These are phyloP conservation scores for Xerocomus minutiporus DNA, from an alignment of 1,284 basidiomycete genomes.

Conservation along the genomic window DNA sequence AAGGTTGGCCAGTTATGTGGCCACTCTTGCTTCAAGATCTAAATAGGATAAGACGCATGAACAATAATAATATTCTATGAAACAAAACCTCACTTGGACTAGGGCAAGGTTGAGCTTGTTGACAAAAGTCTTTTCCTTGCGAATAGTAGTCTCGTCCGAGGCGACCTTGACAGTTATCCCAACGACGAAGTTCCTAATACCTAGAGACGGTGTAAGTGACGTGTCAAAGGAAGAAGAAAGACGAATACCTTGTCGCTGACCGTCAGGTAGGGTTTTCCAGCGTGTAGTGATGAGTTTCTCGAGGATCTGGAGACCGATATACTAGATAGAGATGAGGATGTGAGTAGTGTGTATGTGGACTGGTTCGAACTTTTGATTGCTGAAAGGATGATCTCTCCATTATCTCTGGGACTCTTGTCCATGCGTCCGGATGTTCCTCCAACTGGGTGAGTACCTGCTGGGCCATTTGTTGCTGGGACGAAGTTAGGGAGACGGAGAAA, in stretches of 20 bases:
- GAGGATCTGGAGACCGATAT: conserved; percentile 90
- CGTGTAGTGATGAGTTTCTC: conserved; percentile 92
- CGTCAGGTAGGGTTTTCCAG: conserved; percentile 95
- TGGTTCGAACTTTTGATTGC: conserved; percentile 76
- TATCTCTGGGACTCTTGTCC: conserved; percentile 96
- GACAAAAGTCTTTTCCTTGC: conserved; percentile 92
- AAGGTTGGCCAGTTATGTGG: conserved; percentile 99
- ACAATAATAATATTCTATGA: not conserved
- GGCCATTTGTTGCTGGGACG: conserved; percentile 78
- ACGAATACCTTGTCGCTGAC: conserved; percentile 77
- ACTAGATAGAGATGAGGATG: conserved; percentile 48
- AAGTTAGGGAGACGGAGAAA: conserved; percentile 17
- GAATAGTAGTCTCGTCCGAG: conserved; percentile 81
- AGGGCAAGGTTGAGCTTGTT: conserved; percentile 97
- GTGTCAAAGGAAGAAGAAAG: not conserved
- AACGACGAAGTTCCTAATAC: conserved; percentile 97
- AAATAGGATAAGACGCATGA: conserved; percentile 13
- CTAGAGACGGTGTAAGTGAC: conserved; percentile 37
- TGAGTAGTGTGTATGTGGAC: not conserved
- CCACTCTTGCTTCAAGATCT: conserved; percentile 99
- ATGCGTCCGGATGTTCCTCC: conserved; percentile 96
- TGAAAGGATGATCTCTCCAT: conserved; percentile 82
- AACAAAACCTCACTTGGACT: conserved; percentile 63
- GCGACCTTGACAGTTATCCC: conserved; percentile 90
- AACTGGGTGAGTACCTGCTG: conserved; percentile 92